phyloP scores from a whole-genome alignment of 345 rosid species.

The Toxicodendron radicans region DNA sequence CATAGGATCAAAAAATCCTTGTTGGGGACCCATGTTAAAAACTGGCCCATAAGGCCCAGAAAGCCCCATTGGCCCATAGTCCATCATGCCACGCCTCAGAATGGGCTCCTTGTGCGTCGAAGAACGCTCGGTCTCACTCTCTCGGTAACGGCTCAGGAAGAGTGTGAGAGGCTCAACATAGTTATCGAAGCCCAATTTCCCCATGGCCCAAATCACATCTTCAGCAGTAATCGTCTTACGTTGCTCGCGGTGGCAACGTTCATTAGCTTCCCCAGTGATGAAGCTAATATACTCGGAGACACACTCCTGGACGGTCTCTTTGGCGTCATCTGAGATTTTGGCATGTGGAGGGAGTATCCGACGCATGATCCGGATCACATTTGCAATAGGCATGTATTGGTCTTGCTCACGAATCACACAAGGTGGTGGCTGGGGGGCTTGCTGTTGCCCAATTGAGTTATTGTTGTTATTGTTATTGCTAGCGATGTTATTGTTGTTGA shows the following conservation, averaged over 20 bases:
- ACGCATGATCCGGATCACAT: constrained; percentile 73
- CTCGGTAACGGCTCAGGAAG: constrained; percentile 49
- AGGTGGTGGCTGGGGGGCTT: constrained; percentile 20
- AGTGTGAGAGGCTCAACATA: constrained; percentile 48
- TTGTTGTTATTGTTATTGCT: neutral
- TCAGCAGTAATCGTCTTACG: constrained; percentile 75
- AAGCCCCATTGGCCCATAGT: constrained; percentile 11
- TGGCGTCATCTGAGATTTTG: constrained; percentile 76
- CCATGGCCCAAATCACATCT: constrained; percentile 72
- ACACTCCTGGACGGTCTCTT: constrained; percentile 73
- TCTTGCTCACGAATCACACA: constrained; percentile 54
- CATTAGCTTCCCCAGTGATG: constrained; percentile 73
- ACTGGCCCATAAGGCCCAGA: constrained; percentile 13
- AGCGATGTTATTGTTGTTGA: constrained; percentile 10
- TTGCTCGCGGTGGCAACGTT: constrained; percentile 71
- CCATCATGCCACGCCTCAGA: constrained; percentile 11
- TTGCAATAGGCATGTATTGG: constrained; percentile 72
- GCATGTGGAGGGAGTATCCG: constrained; percentile 55
- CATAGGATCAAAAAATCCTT: constrained; percentile 14
- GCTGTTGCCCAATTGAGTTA: neutral
- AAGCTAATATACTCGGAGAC: constrained; percentile 75
- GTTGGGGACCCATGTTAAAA: constrained; percentile 17
- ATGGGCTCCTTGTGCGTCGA: constrained; percentile 17
- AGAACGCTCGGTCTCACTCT: constrained; percentile 42
- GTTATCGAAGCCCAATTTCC: constrained; percentile 62